Percentiles rank a stretch among this genome's conserved stretches.
Evolutionary conservation across 352 stramenopile genomes (phyloP).

Genomic region (Pythium monospermum): DNA sequence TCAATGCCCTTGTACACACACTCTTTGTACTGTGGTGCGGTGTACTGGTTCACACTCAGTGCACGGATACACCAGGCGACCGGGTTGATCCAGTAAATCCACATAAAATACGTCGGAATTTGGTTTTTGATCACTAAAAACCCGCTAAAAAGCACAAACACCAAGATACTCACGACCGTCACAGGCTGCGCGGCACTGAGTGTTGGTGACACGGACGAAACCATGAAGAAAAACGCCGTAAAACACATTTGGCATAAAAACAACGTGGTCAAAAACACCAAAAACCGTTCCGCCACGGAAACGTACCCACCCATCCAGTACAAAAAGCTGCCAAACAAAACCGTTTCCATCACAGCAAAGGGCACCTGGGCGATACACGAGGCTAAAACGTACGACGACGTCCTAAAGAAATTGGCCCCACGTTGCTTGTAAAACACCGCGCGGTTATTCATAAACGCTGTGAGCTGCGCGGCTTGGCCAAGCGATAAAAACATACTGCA

Average conservation of each 20-base stretch:
- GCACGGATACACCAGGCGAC: constrained; percentile 61
- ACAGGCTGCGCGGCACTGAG: constrained; percentile 52
- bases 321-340: constrained; percentile 82
- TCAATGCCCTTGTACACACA: constrained; percentile 44
- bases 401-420: constrained; percentile 84
- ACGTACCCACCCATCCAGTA: constrained; percentile 90
- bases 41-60: constrained; percentile 64
- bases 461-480: constrained; percentile 71
- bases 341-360: constrained; percentile 60
- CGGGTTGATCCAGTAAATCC: constrained; percentile 79
- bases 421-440: constrained; percentile 88
- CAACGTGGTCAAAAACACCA: constrained; percentile 60
- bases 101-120: constrained; percentile 64
- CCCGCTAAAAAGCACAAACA: constrained; percentile 68
- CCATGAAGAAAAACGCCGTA: constrained; percentile 59
- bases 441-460: constrained; percentile 71
- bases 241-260: constrained; percentile 70
- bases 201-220: constrained; percentile 40
- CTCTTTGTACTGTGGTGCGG: constrained; percentile 31
- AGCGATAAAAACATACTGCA: constrained; percentile 85
- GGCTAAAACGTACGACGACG: constrained; percentile 73
- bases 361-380: constrained; percentile 43
- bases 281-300: constrained; percentile 30
- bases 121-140: constrained; percentile 53
- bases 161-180: constrained; percentile 52